Evolutionary conservation across 73 alveolate species (phyloP).

Genomic region (Paramecium tetraurelia): DNA sequence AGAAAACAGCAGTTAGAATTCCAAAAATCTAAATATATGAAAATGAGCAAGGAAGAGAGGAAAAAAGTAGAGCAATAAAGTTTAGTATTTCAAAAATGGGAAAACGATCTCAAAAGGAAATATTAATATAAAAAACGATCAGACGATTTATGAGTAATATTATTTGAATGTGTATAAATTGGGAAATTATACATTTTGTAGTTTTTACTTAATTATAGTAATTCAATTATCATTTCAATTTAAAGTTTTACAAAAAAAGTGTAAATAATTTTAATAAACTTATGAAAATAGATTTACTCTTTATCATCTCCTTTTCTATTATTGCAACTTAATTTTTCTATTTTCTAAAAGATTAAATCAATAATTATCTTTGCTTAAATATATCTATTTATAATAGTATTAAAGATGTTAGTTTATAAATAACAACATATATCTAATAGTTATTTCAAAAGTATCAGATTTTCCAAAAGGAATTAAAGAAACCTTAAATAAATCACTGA

Average conservation of each 20-base stretch:
- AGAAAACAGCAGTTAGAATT: neutral
- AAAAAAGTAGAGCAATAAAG: neutral
- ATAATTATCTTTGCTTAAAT: neutral
- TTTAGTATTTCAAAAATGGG: neutral
- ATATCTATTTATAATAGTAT: too few species aligned
- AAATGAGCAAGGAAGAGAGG: neutral
- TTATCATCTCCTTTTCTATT: neutral
- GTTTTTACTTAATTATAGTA: neutral
- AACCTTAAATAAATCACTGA: too few species aligned
- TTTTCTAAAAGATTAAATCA: neutral
- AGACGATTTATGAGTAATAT: neutral
- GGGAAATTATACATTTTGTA: neutral
- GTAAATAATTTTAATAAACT: neutral
- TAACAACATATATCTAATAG: too few species aligned
- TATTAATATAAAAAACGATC: neutral
- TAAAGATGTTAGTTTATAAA: too few species aligned
- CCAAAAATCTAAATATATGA: neutral
- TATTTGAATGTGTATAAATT: neutral
- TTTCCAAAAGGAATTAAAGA: too few species aligned
- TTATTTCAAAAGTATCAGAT: too few species aligned
- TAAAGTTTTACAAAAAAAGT: neutral
- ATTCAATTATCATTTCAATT: neutral
- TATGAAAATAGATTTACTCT: neutral
- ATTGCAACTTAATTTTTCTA: too few species aligned
- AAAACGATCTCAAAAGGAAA: neutral